These are phyloP conservation scores for Cercospora sesami DNA, from an alignment of 2,329 filamentous ascomycete genomes.

Conservation along the genomic window DNA sequence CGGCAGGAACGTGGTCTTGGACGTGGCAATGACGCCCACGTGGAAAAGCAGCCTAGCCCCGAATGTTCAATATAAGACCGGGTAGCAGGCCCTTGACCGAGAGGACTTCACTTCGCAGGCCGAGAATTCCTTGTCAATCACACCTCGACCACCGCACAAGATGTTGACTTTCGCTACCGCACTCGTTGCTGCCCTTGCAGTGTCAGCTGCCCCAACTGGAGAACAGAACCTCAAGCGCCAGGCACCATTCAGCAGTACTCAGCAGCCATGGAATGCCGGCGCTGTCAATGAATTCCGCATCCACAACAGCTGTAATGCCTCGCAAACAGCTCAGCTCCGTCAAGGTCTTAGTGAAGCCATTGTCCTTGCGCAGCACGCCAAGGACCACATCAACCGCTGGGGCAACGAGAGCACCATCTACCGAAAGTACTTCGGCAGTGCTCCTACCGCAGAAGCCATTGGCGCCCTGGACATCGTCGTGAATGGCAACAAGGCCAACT, in stretches of 20 bases:
- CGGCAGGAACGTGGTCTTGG: conserved; percentile 14
- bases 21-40: conserved; percentile 8
- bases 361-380: conserved; percentile 60
- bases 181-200: conserved; percentile 20
- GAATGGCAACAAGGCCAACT: conserved; percentile 56
- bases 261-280: conserved; percentile 35
- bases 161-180: conserved; percentile 18
- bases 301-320: conserved; percentile 66
- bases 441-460: conserved; percentile 57
- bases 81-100: conserved; percentile 5
- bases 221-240: conserved; percentile 19
- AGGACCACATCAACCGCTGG: conserved; percentile 60
- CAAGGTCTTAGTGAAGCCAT: conserved; percentile 61
- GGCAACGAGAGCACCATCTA: conserved; percentile 61
- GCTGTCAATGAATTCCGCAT: conserved; percentile 52
- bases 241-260: conserved; percentile 19
- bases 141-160: conserved; percentile 8
- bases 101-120: neutral
- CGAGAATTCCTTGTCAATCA: neutral
- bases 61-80: conserved; percentile 5
- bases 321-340: conserved; percentile 58
- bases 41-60: neutral
- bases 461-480: conserved; percentile 65
- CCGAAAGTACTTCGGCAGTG: conserved; percentile 66
- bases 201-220: conserved; percentile 20